Percentiles rank a stretch among this genome's conserved stretches.
These are phyloP conservation scores for Gossypium bickii DNA, from an alignment of 345 rosid species.

Conservation along the genomic window DNA sequence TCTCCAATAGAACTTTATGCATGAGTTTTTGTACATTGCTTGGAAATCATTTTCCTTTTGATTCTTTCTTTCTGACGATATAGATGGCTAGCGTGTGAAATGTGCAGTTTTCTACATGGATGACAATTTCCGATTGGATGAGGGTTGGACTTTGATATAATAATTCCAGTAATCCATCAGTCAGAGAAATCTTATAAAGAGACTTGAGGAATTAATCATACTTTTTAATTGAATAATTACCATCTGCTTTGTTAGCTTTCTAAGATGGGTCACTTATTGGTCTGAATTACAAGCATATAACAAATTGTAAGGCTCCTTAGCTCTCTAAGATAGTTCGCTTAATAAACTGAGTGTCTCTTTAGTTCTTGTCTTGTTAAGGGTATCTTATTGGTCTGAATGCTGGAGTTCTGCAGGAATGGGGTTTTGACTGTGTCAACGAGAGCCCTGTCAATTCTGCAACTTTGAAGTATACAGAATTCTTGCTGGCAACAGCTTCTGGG, in stretches of 20 bases:
- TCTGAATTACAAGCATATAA: background rate
- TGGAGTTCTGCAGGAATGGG: conserved; percentile 73
- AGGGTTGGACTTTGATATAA: background rate
- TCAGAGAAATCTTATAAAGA: background rate
- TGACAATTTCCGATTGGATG: background rate
- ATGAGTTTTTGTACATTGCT: background rate
- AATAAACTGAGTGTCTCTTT: background rate
- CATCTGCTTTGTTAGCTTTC: background rate
- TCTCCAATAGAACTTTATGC: background rate
- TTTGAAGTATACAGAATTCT: conserved; percentile 70
- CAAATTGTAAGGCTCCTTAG: background rate
- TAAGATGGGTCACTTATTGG: background rate
- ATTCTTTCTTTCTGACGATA: background rate
- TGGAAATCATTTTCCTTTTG: background rate
- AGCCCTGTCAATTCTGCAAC: conserved; percentile 58
- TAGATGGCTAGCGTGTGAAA: background rate
- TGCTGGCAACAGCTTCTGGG: conserved; percentile 95
- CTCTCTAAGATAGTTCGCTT: background rate
- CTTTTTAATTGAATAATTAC: background rate
- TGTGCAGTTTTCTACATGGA: background rate
- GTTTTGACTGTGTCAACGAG: conserved; percentile 53
- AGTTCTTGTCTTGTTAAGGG: conserved; percentile 4
- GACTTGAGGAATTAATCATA: background rate
- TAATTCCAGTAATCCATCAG: too few relatives aligned
- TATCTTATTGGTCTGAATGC: conserved; percentile 21